phyloP scores from a whole-genome alignment of 2,329 filamentous ascomycete species.

The Colletotrichum sp. region DNA sequence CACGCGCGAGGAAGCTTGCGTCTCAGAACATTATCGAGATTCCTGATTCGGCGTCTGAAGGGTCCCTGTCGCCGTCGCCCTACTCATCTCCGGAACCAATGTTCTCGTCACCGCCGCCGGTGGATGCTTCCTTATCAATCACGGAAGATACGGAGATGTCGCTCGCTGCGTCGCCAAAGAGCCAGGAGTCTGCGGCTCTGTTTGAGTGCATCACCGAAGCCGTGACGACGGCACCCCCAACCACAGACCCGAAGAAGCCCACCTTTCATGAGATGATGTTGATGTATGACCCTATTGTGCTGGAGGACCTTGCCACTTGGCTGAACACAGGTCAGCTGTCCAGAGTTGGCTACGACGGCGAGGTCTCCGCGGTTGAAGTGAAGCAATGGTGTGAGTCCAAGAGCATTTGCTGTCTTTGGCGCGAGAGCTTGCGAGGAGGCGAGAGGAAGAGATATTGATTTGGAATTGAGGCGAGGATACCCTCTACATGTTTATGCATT shows the following conservation, averaged over 20 bases:
- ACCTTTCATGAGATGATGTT: constrained; percentile 94
- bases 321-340: constrained; percentile 75
- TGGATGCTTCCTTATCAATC: constrained; percentile 48
- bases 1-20: constrained; percentile 27
- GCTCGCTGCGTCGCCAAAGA: constrained; percentile 39
- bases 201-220: constrained; percentile 61
- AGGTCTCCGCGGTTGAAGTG: constrained; percentile 69
- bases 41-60: constrained; percentile 54
- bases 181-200: constrained; percentile 44
- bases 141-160: constrained; percentile 52
- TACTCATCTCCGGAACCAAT: constrained; percentile 38
- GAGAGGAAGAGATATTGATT: constrained; percentile 53
- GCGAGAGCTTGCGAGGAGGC: constrained; percentile 56
- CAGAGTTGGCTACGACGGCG: constrained; percentile 67
- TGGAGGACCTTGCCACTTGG: constrained; percentile 86
- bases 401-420: constrained; percentile 84
- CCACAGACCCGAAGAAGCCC: constrained; percentile 53
- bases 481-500: not conserved
- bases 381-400: constrained; percentile 90
- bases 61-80: constrained; percentile 30
- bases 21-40: constrained; percentile 46
- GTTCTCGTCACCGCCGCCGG: constrained; percentile 47
- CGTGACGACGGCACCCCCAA: constrained; percentile 54
- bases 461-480: not conserved
- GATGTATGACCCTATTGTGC: constrained; percentile 86